Percentiles rank a stretch among this genome's conserved stretches.
phyloP scores from a whole-genome alignment of 148 eudicot genomes.

The Chenopodium berlandieri region DNA sequence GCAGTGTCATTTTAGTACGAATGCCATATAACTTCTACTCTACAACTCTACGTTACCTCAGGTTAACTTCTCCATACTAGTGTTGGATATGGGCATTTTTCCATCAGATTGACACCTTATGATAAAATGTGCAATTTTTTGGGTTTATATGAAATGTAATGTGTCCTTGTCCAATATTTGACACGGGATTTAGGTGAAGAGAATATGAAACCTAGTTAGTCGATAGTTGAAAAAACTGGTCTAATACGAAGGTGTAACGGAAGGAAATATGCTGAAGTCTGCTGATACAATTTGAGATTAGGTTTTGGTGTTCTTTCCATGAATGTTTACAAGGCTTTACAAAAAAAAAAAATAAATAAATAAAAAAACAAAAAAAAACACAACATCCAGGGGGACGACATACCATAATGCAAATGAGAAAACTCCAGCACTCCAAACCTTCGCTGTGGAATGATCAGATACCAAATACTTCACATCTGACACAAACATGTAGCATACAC shows the following conservation, averaged over 20 bases:
- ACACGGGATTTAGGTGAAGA: not conserved
- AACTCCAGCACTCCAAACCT: slow-evolving; percentile 88
- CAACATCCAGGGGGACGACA: slow-evolving; percentile 19
- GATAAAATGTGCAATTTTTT: not conserved
- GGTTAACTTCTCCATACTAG: not conserved
- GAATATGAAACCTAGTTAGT: not conserved
- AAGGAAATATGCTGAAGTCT: not conserved
- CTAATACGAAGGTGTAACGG: not conserved
- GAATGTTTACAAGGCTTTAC: not conserved
- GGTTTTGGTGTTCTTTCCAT: not conserved
- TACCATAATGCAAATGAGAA: slow-evolving; percentile 87
- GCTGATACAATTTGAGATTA: not conserved
- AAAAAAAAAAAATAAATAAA: too few species aligned
- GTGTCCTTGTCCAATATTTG: not conserved
- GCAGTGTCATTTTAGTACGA: not conserved
- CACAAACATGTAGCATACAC: slow-evolving; percentile 61
- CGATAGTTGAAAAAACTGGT: not conserved
- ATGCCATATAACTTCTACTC: too few species aligned
- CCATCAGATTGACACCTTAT: not conserved
- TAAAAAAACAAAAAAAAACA: not conserved
- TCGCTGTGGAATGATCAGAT: slow-evolving; percentile 71
- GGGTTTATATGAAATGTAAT: not conserved
- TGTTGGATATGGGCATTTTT: not conserved
- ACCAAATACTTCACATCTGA: slow-evolving; percentile 73
- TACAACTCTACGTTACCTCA: too few species aligned